phyloP scores from a whole-genome alignment of 495 filamentous ascomycete species.

The Xylaria acuta region DNA sequence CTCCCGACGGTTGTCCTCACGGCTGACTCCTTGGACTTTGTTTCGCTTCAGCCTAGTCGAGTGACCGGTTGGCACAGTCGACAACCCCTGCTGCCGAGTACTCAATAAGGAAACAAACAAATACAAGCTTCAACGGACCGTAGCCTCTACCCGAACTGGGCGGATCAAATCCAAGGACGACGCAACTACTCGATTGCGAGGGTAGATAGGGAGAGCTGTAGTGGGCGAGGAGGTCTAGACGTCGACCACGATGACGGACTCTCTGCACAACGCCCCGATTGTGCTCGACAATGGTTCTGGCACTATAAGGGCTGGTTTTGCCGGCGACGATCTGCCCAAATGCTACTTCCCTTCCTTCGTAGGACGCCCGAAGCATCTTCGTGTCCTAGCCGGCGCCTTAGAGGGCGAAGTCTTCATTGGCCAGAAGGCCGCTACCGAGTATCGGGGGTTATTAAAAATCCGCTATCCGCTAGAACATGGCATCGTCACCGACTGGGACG shows the following conservation, averaged over 20 bases:
- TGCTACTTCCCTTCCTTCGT: slow-evolving; percentile 99
- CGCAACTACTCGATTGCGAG: slow-evolving; percentile 1
- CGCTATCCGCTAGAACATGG: slow-evolving; percentile 95
- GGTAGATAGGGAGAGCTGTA: slow-evolving; percentile 24
- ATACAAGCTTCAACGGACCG: neutral
- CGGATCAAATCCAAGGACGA: neutral
- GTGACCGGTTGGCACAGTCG: neutral
- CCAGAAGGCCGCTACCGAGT: slow-evolving; percentile 83
- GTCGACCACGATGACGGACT: slow-evolving; percentile 72
- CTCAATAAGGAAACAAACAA: slow-evolving; percentile 6
- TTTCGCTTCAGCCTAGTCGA: neutral
- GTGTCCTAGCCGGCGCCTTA: slow-evolving; percentile 91
- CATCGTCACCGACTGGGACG: slow-evolving; percentile 99
- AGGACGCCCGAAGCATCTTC: slow-evolving; percentile 93
- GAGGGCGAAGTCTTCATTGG: slow-evolving; percentile 99
- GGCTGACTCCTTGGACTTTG: neutral
- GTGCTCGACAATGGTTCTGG: slow-evolving; percentile 99
- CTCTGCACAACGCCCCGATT: slow-evolving; percentile 94
- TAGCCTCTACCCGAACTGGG: neutral
- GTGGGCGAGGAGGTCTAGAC: slow-evolving; percentile 23
- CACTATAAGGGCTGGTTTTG: slow-evolving; percentile 96
- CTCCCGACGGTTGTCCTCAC: neutral
- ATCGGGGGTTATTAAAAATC: slow-evolving; percentile 93
- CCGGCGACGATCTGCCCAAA: slow-evolving; percentile 93
- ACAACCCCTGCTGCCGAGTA: neutral